Conservation (phyloP, 768 basidiomycete genomes). For the Naganishia antarctica region DNA sequence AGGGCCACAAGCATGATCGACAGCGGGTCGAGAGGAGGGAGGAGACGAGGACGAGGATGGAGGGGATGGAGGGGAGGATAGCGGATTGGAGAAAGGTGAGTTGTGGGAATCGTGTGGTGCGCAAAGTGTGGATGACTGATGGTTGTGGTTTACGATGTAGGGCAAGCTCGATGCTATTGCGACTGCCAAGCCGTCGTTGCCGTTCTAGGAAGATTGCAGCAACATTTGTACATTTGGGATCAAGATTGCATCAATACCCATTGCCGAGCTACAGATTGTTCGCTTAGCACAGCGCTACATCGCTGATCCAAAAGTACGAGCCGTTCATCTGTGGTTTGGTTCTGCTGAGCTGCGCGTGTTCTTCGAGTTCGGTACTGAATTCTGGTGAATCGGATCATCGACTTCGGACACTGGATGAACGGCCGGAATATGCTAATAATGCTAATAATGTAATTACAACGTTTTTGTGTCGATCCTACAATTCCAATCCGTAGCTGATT, state of each 20-base stretch:
- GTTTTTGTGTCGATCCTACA: too few relatives aligned
- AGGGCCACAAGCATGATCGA: slow-evolving; percentile 43
- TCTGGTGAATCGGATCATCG: too few relatives aligned
- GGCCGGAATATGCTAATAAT: too few relatives aligned
- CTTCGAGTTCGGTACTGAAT: too few relatives aligned
- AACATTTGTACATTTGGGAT: neutral
- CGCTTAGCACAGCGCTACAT: neutral
- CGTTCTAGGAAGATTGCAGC: slow-evolving; percentile 14
- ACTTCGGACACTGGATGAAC: too few relatives aligned
- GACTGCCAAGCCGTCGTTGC: slow-evolving; percentile 22
- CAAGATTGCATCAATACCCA: neutral
- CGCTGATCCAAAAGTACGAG: too few relatives aligned
- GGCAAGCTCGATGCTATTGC: slow-evolving; percentile 20
- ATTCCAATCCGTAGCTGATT: too few relatives aligned
- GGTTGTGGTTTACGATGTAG: neutral
- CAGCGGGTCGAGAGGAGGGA: slow-evolving; percentile 31
- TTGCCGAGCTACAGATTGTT: neutral
- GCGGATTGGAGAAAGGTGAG: slow-evolving; percentile 43
- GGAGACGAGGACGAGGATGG: slow-evolving; percentile 38
- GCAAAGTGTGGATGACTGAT: neutral
- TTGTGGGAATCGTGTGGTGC: neutral
- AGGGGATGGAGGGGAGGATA: slow-evolving; percentile 44
- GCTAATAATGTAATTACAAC: too few relatives aligned
- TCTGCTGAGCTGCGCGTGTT: too few relatives aligned
- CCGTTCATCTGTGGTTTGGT: too few relatives aligned